phyloP scores from a whole-genome alignment of 495 filamentous ascomycete species.

The Choiromyces venosus region DNA sequence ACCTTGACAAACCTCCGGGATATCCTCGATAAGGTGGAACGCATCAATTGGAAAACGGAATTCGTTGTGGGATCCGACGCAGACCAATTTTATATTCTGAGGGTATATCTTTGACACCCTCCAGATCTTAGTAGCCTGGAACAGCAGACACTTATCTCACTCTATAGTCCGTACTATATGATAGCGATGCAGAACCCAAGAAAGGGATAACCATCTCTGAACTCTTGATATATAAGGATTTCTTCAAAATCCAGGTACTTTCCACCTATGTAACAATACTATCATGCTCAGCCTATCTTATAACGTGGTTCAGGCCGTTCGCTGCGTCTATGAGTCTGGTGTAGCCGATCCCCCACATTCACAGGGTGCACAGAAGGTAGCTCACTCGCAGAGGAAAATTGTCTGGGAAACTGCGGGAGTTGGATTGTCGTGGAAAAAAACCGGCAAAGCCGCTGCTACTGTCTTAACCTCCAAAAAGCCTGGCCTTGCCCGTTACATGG shows the following conservation, averaged over 20 bases:
- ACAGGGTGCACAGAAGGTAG: neutral
- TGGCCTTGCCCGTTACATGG: constrained; percentile 11
- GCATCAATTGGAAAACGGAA: constrained; percentile 4
- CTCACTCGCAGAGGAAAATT: constrained; percentile 6
- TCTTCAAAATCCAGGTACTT: constrained; percentile 17
- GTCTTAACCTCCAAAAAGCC: constrained; percentile 23
- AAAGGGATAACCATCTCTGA: constrained; percentile 6
- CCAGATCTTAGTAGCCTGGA: neutral
- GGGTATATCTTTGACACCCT: constrained; percentile 1
- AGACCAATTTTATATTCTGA: constrained; percentile 7
- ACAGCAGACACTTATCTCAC: neutral
- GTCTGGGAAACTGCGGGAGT: constrained; percentile 12
- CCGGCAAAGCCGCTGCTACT: neutral
- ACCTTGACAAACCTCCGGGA: constrained; percentile 11
- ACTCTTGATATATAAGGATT: constrained; percentile 14
- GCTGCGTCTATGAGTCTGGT: constrained; percentile 10
- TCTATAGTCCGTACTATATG: constrained; percentile 7
- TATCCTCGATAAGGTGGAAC: constrained; percentile 9
- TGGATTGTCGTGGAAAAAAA: constrained; percentile 11
- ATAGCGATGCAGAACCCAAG: neutral
- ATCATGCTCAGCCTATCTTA: neutral
- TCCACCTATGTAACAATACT: neutral
- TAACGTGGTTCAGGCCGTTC: neutral
- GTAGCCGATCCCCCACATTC: neutral
- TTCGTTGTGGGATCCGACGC: constrained; percentile 3